Evolutionary conservation across 2,329 filamentous ascomycete genomes (phyloP), one percentile per base, ranked within the genome.

Genomic region (Clarireedia paspali): DNA sequence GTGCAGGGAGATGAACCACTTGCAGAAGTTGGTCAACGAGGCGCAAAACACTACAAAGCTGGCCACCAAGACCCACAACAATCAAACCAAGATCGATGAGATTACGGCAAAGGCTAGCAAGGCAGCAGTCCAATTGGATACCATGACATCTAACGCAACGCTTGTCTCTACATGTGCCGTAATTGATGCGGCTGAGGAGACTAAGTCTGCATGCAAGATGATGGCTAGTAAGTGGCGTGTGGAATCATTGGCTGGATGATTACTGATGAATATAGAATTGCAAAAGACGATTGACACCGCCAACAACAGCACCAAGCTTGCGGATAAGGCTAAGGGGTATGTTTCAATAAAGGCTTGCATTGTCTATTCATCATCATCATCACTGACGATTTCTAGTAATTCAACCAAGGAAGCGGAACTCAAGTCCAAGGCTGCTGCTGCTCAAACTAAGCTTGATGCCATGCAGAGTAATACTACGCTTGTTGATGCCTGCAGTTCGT

Each of bases 1-100:
- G 57, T 73, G 72, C 67, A 63, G 62, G 49, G 59, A 68, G 48
- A 65, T 74, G 53, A 56, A 60, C 42, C 60, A 64, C 55, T 63
- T 72, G 1, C 68, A 64, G 58, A 50, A 62, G 47, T 40, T 69
- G 40, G 61, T 70, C 52, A 59, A 64, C 40, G 60, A 72, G 6
- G 70, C 70, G 14, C 57, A 62, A 60, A 74, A 75, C 64, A 59
- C 64, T 3, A 74, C 72, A 26, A 60, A 64, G 56, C 67, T 74
- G 4, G 64, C 67, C 17, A 52, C 64, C 49, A 60, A 67, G 45
- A 67, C 69, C 50, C 58, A 72, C 17, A 67, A 68, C 63, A 72
- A 74, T 58, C 66, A 70, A 26, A 73, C 72, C 42, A 67, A 68
- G 57, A 67, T 70, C 9, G 68, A 66, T 9, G 63, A 63, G 17